Evolutionary conservation across 2,329 filamentous ascomycete species (phyloP), one percentile per base, ranked within the genome.

Genomic region (Scytalidium sp.): DNA sequence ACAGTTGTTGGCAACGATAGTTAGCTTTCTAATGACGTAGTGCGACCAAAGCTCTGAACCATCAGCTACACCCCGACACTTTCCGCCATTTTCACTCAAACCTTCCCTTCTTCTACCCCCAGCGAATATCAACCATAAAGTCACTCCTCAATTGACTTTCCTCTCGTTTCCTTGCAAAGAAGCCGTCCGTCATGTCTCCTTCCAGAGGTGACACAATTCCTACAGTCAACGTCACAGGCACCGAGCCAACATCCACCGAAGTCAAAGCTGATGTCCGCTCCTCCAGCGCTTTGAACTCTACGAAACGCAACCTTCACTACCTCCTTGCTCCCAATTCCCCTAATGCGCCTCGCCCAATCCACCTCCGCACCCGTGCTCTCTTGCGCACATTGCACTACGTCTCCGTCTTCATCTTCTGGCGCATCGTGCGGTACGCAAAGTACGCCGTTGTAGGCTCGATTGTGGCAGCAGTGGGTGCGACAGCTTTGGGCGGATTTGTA

Each of bases 401-500:
- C 8, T 51, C 57, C 2, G 49, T 62, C 17, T 65, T 64, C 39
- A 43, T 65, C 13, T 65, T 65, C 56, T 65, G 63, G 63, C 61
- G 62, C 19, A 47, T 64, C 1, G 60, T 65, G 1, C 57, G 63
- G 19, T 65, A 64, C 48, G 63, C 63, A n/a, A 63, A 63, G 41
- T 65, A 63, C 41, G 62, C 62, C 3, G 43, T 59, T 2, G 58
- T 64, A 19, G 63, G 63, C 2, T 54, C 50, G 11, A 42, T 63
- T 3, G 54, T 64, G 3, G 61, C 63, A 2, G 63, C 63, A 1
- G 43, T 63, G 23, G 56, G 61, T 6, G 60, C 61, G 1, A 57
- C 56, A 15, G 62, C 62, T 2, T 59, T 65, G 49, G 63, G 61
- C 41, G 59, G 59, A 17, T 43, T 58, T 15, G 50, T 63, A 3